Evolutionary conservation across 163 green algal species (phyloP), one percentile per base, ranked within the genome.

Genomic region (Prototheca cutis): DNA sequence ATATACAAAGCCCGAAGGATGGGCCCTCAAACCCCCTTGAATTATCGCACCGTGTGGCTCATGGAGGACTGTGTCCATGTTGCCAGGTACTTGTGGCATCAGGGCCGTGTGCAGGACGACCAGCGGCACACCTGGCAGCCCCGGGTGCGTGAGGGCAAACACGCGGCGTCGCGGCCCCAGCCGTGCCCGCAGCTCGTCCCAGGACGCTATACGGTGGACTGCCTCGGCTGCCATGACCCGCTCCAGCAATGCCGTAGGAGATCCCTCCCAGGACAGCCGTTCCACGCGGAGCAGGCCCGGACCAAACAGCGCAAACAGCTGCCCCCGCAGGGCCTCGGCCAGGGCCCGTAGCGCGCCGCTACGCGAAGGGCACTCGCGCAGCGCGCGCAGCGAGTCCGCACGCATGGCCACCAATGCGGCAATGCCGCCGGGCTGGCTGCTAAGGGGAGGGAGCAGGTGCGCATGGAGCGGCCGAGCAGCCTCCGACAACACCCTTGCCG

Each of bases 91-190:
- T 21, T 34, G 7, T 17, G 55, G 2, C 15, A 67, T 53, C 27
- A 89, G 63, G 4, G 81, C 79, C 0, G 74, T 83, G 58, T 90
- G 82, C 29, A 89, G 75, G 25, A 87, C 67, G 30, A 90, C 76
- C 42, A 90, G 72, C 27, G 83, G 78, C 68, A 85, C 72, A 8
- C 70, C 65, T 0, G 81, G 81, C 61, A 90, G 62, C 27, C 59
- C 69, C 2, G 71, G 63, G 59, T 90, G 83, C 18, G 71, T 71
- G 57, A 85, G 87, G 6, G 68, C 82, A 61, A 79, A 88, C 18
- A 80, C 75, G 31, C 77, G 70, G 13, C 77, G 54, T 27, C 54
- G 27, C 18, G 59, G 58, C 4, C 55, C 65, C 58, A 90, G 63
- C 21, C 82, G 61, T 23, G 45, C 39, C 27, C 71, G 65, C 31